Evolutionary conservation across 2,329 filamentous ascomycete genomes (phyloP).

Genomic region (Fusarium pilosicola): DNA sequence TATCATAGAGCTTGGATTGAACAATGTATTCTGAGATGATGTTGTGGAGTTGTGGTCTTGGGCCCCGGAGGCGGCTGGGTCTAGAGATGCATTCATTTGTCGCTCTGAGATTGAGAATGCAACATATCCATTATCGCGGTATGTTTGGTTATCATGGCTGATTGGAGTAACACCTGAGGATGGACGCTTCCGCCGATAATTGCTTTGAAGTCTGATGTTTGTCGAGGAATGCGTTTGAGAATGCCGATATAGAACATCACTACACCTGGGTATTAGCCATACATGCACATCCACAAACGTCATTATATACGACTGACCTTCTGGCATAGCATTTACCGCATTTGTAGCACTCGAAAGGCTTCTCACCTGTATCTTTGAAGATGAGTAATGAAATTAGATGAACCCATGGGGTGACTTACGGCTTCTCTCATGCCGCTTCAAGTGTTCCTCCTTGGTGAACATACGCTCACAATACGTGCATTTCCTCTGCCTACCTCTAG

Average conservation of each 20-base stretch:
- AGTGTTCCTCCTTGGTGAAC: slow-evolving; percentile 19
- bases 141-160: background rate
- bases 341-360: slow-evolving; percentile 6
- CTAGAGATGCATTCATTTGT: background rate
- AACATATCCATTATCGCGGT: background rate
- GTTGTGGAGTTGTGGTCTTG: background rate
- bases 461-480: slow-evolving; percentile 17
- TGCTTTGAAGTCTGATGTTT: background rate
- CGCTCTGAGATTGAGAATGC: background rate
- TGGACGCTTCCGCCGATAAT: background rate
- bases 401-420: background rate
- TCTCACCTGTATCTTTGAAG: slow-evolving; percentile 9
- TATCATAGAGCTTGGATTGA: background rate
- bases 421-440: slow-evolving; percentile 14
- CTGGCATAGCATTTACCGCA: slow-evolving; percentile 12
- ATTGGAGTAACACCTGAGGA: background rate
- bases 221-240: background rate
- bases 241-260: slow-evolving; percentile 17
- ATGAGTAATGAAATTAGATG: background rate
- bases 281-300: background rate
- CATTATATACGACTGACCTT: background rate
- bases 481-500: background rate
- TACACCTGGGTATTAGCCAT: background rate
- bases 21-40: background rate
- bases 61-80: background rate